Conservation (phyloP, 164 flowering plant genomes). For the grape (Vitis vinifera) region ASM3070453v1 NC_081818.1:22595001-22595500, state of each 20-base stretch:
- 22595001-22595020: constrained; percentile 66
- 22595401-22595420: not conserved
- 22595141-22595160: constrained; percentile 19
- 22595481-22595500: constrained; percentile 90
- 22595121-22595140: constrained; percentile 21
- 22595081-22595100: constrained; percentile 34
- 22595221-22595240: constrained; percentile 3
- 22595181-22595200: not conserved
- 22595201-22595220: too few relatives aligned
- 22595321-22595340: constrained; percentile 43
- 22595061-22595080: constrained; percentile 5
- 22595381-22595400: constrained; percentile 40
- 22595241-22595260: constrained; percentile 14
- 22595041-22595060: constrained; percentile 20
- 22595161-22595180: constrained; percentile 17
- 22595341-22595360: constrained; percentile 66
- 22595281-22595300: constrained; percentile 33
- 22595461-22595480: constrained; percentile 11
- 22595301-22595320: constrained; percentile 26
- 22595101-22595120: constrained; percentile 31
- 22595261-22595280: constrained; percentile 23
- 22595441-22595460: not conserved
- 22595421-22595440: not conserved
- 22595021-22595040: constrained; percentile 32
- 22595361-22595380: constrained; percentile 95